Percentiles rank a stretch among this genome's conserved stretches.
Conservation (phyloP, 805 yeast genomes). For the Wickerhamomyces alni region DNA sequence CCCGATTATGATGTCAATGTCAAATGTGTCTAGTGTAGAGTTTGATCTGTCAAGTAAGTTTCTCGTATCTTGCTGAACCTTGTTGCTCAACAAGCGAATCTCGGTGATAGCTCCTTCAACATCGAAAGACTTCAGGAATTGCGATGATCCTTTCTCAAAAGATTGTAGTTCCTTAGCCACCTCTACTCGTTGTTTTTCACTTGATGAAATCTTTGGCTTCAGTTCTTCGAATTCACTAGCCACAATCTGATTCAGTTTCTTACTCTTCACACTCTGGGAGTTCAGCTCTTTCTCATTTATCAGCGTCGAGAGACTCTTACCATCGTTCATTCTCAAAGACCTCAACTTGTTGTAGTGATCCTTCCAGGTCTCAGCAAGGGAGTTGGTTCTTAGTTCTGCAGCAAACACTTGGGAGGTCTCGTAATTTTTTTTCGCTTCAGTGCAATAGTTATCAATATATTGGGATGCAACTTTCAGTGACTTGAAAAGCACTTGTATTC, state of each 20-base stretch:
- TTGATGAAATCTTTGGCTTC: conserved; percentile 29
- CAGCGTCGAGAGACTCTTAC: conserved; percentile 8
- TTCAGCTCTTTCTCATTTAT: conserved; percentile 24
- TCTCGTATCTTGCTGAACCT: conserved; percentile 20
- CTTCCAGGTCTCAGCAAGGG: conserved; percentile 26
- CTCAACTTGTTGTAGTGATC: conserved; percentile 8
- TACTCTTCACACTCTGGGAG: conserved; percentile 17
- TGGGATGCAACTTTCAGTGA: conserved; percentile 42
- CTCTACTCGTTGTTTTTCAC: conserved; percentile 28
- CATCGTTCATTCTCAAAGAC: conserved; percentile 6
- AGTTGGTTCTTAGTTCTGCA: conserved; percentile 33
- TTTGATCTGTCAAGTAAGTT: conserved; percentile 11
- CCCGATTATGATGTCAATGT: conserved; percentile 18
- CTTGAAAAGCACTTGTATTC: conserved; percentile 37
- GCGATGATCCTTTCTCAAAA: conserved; percentile 33
- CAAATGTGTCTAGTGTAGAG: conserved; percentile 11
- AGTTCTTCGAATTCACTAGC: conserved; percentile 22
- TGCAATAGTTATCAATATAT: conserved; percentile 42
- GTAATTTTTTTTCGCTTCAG: conserved; percentile 43
- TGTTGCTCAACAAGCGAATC: conserved; percentile 12
- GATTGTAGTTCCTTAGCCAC: conserved; percentile 37
- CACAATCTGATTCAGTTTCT: conserved; percentile 14
- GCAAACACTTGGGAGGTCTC: conserved; percentile 31
- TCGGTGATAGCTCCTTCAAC: conserved; percentile 13
- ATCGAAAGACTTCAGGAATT: conserved; percentile 19